These are phyloP conservation scores for Cardamine occulta DNA, from an alignment of 345 rosid genomes.

Conservation along the genomic window DNA sequence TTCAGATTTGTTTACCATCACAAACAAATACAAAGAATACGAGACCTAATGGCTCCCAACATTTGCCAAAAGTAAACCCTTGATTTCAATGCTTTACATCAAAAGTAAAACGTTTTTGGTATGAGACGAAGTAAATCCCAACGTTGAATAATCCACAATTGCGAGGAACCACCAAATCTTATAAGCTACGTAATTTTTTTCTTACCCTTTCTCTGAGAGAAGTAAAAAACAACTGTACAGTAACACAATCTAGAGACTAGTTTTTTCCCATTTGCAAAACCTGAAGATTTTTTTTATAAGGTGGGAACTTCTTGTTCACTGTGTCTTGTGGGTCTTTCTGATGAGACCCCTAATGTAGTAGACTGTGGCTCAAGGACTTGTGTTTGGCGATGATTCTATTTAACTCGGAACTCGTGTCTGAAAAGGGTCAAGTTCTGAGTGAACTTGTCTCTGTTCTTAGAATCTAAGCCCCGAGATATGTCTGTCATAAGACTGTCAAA, in stretches of 20 bases:
- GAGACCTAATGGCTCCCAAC: constrained; percentile 19
- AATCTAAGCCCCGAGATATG: constrained; percentile 81
- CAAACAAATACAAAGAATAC: constrained; percentile 41
- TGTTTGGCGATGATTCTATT: constrained; percentile 46
- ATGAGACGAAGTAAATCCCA: constrained; percentile 18
- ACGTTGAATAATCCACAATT: constrained; percentile 17
- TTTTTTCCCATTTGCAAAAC: constrained; percentile 2
- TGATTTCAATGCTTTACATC: constrained; percentile 29
- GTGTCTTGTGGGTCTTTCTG: constrained; percentile 37
- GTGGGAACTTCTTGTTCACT: constrained; percentile 26
- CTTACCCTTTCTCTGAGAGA: constrained; percentile 24
- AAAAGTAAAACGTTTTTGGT: constrained; percentile 6
- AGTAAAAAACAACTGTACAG: constrained; percentile 37
- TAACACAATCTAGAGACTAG: constrained; percentile 26
- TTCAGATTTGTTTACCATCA: constrained; percentile 21
- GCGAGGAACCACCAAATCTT: constrained; percentile 24
- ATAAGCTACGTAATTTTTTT: constrained; percentile 25
- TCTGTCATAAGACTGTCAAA: constrained; percentile 94
- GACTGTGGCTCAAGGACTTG: constrained; percentile 13
- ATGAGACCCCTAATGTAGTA: constrained; percentile 41
- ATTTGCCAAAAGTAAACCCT: constrained; percentile 30
- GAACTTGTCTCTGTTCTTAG: constrained; percentile 96
- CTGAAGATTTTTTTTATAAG: background rate
- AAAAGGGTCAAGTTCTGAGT: constrained; percentile 87
- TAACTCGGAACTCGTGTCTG: constrained; percentile 89